These are phyloP conservation scores for Diaporthe vaccinii DNA, from an alignment of 2,329 filamentous ascomycete species.

Conservation along the genomic window DNA sequence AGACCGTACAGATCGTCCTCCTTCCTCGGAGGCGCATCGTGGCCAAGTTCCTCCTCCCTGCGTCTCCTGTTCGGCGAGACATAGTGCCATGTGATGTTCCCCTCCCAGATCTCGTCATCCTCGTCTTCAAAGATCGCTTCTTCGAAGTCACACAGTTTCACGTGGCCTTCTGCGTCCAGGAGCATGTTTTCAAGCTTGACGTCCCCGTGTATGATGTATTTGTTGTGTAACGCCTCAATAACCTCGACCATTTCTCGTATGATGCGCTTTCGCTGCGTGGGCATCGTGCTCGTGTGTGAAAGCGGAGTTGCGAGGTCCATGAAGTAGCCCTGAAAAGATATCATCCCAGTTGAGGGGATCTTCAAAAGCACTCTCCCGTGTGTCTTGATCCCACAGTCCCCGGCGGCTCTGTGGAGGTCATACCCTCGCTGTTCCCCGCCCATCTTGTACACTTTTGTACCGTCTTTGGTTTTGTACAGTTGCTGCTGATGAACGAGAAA, in stretches of 20 bases:
- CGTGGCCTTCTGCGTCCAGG: not conserved
- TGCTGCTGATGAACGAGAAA: not conserved
- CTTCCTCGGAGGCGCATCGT: not conserved
- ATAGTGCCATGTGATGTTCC: not conserved
- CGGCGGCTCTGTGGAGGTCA: not conserved
- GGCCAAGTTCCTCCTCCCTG: not conserved
- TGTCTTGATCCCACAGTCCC: not conserved
- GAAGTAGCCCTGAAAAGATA: not conserved
- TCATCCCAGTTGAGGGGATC: not conserved
- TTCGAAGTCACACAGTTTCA: not conserved
- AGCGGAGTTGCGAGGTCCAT: not conserved
- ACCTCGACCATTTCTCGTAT: not conserved
- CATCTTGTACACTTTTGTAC: not conserved
- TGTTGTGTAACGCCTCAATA: not conserved
- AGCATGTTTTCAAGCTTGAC: constrained; percentile 14
- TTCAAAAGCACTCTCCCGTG: not conserved
- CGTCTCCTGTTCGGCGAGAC: constrained; percentile 13
- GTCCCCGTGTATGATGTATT: not conserved
- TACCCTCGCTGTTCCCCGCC: not conserved
- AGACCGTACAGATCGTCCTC: not conserved
- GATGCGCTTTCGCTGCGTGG: not conserved
- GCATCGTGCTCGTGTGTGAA: not conserved
- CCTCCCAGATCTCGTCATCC: not conserved
- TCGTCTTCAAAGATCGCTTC: not conserved
- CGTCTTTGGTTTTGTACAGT: not conserved